Evolutionary conservation across 2,329 filamentous ascomycete genomes (phyloP), one percentile per base, ranked within the genome.

Genomic region (Aspergillus latus): DNA sequence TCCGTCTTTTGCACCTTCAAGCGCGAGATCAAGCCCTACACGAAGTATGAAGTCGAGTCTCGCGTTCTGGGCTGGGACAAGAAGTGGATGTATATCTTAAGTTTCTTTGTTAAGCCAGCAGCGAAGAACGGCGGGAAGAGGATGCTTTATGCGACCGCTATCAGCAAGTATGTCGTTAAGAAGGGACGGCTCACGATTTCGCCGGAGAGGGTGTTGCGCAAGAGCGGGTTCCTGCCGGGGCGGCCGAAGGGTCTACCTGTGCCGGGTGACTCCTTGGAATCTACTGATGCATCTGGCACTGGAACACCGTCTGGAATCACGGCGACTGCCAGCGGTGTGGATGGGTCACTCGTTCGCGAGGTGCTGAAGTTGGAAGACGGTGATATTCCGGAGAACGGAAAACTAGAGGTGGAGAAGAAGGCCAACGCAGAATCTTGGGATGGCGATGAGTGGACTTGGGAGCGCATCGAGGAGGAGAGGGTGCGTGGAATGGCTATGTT

Each of bases 111-210:
- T 5, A 83, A 77, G 11, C 75, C 74, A 30, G 73, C 73, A 16
- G 72, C 72, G 55, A 72, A 72, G 44, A 75, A 75, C n/a, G 76
- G 76, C 28, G 78, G 74, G 71, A 79, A 85, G 71, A 85, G 82
- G 72, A 84, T 83, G 58, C 81, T 93, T 40, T 82, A 88, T 63
- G 90, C 89, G 1, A 87, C 87, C 0, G 86, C 86, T 0, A 73
- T 93, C 43, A 87, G 84, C 76, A 92, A 92, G 77, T 93, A 93
- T 71, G 89, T 93, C 40, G 86, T 90, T 71, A 93, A 93, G 78
- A 80, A 91, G 54, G 89, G 88, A 1, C 81, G 93, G 26, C 80
- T 94, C 66, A 97, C 93, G 0, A 84, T 97, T 3, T 85, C 92
- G 62, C 92, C 94, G 0, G 88, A 92, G 63, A 80, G 89, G 46